Conservation (phyloP, 2,329 filamentous ascomycete genomes). For the Colletotrichum salicis region DNA sequence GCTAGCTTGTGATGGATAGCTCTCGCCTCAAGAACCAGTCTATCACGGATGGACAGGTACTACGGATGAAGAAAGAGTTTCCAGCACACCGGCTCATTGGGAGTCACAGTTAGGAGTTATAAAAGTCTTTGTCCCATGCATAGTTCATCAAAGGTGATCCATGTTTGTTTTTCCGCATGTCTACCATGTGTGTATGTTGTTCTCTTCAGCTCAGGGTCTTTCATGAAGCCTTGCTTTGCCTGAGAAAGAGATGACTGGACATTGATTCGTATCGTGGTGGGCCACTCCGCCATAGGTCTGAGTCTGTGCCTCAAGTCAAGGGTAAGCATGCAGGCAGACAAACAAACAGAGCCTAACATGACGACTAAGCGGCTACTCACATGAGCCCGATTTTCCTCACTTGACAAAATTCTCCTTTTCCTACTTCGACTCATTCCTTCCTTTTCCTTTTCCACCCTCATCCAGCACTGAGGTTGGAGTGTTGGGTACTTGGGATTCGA, state of each 20-base stretch:
- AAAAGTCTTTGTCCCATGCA: background rate
- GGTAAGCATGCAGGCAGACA: background rate
- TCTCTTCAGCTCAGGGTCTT: background rate
- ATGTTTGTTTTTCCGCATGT: background rate
- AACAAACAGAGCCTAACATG: background rate
- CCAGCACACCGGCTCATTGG: too few relatives aligned
- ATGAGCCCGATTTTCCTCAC: background rate
- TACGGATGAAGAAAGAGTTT: too few relatives aligned
- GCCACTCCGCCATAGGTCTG: background rate
- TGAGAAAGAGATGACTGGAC: background rate
- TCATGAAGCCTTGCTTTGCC: background rate
- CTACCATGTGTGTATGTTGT: too few relatives aligned
- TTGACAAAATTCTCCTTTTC: background rate
- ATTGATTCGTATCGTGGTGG: background rate
- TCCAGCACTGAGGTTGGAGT: background rate
- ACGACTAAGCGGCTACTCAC: background rate
- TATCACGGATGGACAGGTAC: background rate
- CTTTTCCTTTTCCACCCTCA: background rate
- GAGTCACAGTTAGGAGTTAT: too few relatives aligned
- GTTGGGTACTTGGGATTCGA: background rate
- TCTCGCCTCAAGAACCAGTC: background rate
- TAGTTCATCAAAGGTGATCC: background rate
- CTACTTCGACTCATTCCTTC: background rate
- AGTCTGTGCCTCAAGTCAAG: background rate
- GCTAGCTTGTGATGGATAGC: too few relatives aligned